These are phyloP conservation scores for Macrophomina phaseolina DNA, from an alignment of 2,329 filamentous ascomycete species.

Conservation along the genomic window DNA sequence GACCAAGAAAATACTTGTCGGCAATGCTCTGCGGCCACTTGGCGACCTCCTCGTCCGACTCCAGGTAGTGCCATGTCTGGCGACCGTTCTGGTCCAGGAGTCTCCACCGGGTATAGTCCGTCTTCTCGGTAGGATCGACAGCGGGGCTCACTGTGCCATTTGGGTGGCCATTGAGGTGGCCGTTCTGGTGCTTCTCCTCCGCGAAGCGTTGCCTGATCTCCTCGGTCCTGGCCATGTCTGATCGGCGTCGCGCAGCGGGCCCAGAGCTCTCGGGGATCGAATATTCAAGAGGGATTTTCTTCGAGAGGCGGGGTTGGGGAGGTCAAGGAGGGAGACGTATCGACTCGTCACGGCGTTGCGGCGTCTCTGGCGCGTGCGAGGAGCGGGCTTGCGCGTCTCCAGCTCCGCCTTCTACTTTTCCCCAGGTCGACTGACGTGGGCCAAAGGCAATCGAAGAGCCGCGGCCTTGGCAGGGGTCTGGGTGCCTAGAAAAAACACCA, in stretches of 20 bases:
- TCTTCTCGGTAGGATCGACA: conserved; percentile 52
- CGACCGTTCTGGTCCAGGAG: conserved; percentile 80
- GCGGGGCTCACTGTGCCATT: conserved; percentile 11
- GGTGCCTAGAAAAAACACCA: background rate
- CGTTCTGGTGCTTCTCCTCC: conserved; percentile 4
- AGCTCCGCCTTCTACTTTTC: background rate
- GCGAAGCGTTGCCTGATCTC: conserved; percentile 14
- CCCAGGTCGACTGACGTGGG: conserved; percentile 18
- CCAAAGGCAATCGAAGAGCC: conserved; percentile 4
- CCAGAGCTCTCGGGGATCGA: background rate
- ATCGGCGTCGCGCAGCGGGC: background rate
- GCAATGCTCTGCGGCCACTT: conserved; percentile 85
- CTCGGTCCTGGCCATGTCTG: conserved; percentile 21
- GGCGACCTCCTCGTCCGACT: conserved; percentile 70
- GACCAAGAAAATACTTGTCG: conserved; percentile 87
- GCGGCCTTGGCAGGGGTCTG: conserved; percentile 22
- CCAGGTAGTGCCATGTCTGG: conserved; percentile 93
- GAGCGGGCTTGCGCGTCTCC: conserved; percentile 8
- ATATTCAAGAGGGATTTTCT: background rate
- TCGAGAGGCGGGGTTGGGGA: background rate
- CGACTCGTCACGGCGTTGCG: conserved; percentile 22
- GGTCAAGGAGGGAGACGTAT: background rate
- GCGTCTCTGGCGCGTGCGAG: conserved; percentile 14
- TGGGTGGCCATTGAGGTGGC: conserved; percentile 8
- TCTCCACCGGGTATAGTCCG: conserved; percentile 84